Base-by-base conservation (phyloP, 352 stramenopile species). In the Globisporangium polare region DNA sequence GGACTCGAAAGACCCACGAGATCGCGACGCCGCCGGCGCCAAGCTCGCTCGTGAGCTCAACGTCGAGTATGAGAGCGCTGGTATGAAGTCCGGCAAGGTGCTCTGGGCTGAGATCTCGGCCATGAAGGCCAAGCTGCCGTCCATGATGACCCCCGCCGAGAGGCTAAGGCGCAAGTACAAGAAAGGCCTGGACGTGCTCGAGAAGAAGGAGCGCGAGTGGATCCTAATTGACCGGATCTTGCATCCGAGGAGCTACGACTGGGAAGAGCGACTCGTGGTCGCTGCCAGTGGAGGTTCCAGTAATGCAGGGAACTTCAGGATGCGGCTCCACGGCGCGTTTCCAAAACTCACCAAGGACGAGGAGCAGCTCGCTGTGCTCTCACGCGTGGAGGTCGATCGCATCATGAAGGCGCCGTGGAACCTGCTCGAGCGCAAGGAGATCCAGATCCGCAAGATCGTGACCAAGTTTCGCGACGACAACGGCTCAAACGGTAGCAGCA, bases 131-230 rank as follows among this genome's bases (percentile, higher is more conserved):
- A 88, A 85, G 55, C 55, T 94, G 9, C 82, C 82, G 4, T 92
- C 80, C 3, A 88, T 90, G 75, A 88, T 94, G 72, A 90, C 82
- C 10, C 77, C 82, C 0, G 80, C 82, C 0, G 80, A 94, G 59
- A 68, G 80, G 15, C 61, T 94, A 22, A 71, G 84, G 3, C 78
- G 84, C 9, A 94, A 94, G 49, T 94, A 94, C 78, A 94, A 90
- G 56, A 90, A 87, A 59, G 77, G 72, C 3, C 58, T 61, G 12
- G 77, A 88, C 5, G 58, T 68, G 22, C 60, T 94, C 3, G 73
- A 89, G 29, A 88, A 90, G 60, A 86, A 80, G 45, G 84, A 94
- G 67, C 77, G 84, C 29, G 80, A 89, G 63, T 94, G 84, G 84
- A 63, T 94, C 6, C 17, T 94, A 3, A 57, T 94, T 1, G 84